These are phyloP conservation scores for Didymella exigua DNA, from an alignment of 2,329 filamentous ascomycete species.

Conservation along the genomic window DNA sequence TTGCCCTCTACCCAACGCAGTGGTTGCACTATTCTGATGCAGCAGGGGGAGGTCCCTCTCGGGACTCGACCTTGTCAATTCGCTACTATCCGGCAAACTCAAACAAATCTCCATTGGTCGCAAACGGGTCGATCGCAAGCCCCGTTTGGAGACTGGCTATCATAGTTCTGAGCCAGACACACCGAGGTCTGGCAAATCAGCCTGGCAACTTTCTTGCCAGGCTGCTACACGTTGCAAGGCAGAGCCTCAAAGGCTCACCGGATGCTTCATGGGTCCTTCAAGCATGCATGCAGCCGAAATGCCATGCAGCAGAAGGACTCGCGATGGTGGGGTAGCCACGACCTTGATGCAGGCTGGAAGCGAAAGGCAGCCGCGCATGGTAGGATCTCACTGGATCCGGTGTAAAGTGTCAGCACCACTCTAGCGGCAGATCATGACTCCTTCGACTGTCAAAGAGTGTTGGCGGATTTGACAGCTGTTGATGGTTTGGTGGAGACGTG, in stretches of 20 bases:
- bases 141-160: slow-evolving; percentile 20
- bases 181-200: slow-evolving; percentile 21
- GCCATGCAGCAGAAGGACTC: slow-evolving; percentile 21
- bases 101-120: slow-evolving; percentile 20
- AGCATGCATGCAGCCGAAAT: slow-evolving; percentile 17
- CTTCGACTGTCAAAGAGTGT: slow-evolving; percentile 1
- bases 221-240: slow-evolving; percentile 1
- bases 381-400: slow-evolving; percentile 7
- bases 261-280: slow-evolving; percentile 11
- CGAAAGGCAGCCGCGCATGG: slow-evolving; percentile 8
- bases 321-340: slow-evolving; percentile 4
- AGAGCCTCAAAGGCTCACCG: slow-evolving; percentile 29
- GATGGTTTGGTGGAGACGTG: slow-evolving; percentile 1
- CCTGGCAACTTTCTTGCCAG: neutral
- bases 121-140: slow-evolving; percentile 19
- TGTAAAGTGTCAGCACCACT: slow-evolving; percentile 1
- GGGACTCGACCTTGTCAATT: slow-evolving; percentile 7
- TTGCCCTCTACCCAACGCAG: slow-evolving; percentile 9
- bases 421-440: slow-evolving; percentile 2
- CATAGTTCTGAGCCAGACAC: slow-evolving; percentile 14
- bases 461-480: slow-evolving; percentile 5
- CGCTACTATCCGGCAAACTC: slow-evolving; percentile 3
- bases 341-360: slow-evolving; percentile 18
- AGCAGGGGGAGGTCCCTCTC: slow-evolving; percentile 18
- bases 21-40: slow-evolving; percentile 19